A percentile compares a stretch with the other conserved stretches of the same genome.
phyloP scores from a whole-genome alignment of 345 rosid genomes.

The Stellera chamaejasme region DNA sequence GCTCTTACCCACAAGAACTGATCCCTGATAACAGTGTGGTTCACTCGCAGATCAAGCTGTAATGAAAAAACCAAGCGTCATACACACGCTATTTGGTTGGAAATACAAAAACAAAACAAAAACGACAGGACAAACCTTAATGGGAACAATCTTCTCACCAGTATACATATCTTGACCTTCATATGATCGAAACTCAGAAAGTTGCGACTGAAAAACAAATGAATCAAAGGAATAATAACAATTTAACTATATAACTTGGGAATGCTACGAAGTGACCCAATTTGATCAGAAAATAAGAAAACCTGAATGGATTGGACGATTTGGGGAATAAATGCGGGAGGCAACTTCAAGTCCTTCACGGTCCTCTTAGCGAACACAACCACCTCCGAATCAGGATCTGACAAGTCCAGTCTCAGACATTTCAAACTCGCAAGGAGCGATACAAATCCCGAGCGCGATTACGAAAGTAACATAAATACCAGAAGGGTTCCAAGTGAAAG shows the following conservation, averaged over 20 bases:
- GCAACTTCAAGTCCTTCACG: conserved; percentile 89
- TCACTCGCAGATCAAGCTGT: conserved; percentile 97
- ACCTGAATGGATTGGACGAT: conserved; percentile 95
- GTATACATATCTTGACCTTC: conserved; percentile 93
- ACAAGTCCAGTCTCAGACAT: background rate
- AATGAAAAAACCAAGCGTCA: conserved; percentile 13
- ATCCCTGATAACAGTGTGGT: conserved; percentile 82
- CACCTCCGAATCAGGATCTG: conserved; percentile 88
- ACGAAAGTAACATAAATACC: conserved; percentile 30
- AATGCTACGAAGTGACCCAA: too few relatives aligned
- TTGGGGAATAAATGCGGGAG: conserved; percentile 68
- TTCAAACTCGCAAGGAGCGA: background rate
- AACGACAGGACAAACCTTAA: conserved; percentile 46
- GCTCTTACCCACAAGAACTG: conserved; percentile 83
- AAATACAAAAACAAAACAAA: background rate
- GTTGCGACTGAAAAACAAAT: conserved; percentile 50
- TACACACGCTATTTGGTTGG: background rate
- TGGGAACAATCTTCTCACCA: conserved; percentile 89
- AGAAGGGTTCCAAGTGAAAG: conserved; percentile 96
- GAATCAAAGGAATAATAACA: background rate
- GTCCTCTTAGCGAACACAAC: conserved; percentile 80
- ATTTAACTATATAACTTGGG: background rate
- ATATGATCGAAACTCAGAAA: conserved; percentile 72
- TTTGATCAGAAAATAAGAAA: background rate
- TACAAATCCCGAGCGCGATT: background rate